Percentiles rank a stretch among this genome's conserved stretches.
Evolutionary conservation across 768 basidiomycete species (phyloP).

Genomic region (Lentinula guzmanii): DNA sequence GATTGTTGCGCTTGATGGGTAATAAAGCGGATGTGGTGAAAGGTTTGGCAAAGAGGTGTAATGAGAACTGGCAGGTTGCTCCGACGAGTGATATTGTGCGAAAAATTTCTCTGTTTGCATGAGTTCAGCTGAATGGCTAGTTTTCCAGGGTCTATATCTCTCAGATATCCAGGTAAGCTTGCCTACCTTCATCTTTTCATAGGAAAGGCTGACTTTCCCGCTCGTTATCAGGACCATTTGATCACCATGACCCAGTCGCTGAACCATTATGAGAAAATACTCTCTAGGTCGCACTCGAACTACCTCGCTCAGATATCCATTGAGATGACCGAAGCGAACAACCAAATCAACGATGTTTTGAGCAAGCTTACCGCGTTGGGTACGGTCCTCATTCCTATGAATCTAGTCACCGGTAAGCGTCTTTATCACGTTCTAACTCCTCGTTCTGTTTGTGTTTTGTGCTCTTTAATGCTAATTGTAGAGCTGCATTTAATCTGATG

Average conservation of each 20-base stretch:
- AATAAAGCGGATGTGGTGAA: constrained; percentile 99
- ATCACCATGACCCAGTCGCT: constrained; percentile 99
- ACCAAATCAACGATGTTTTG: constrained; percentile 98
- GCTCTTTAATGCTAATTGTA: background rate
- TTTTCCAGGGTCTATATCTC: constrained; percentile 76
- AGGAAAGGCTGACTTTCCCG: background rate
- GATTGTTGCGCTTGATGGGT: constrained; percentile 91
- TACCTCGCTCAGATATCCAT: constrained; percentile 99
- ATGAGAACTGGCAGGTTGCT: constrained; percentile 98
- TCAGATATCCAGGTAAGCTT: constrained; percentile 80
- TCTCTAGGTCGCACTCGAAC: constrained; percentile 97
- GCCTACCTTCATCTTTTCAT: background rate
- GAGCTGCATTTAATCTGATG: background rate
- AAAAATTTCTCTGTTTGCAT: constrained; percentile 7
- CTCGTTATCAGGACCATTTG: constrained; percentile 67
- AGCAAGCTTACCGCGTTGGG: constrained; percentile 96
- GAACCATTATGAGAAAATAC: constrained; percentile 99
- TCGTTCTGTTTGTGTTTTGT: no score
- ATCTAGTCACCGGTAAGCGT: constrained; percentile 79
- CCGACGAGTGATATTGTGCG: constrained; percentile 94
- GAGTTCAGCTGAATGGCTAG: background rate
- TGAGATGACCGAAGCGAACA: constrained; percentile 99
- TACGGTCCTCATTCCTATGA: constrained; percentile 97
- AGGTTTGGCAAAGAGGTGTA: constrained; percentile 94
- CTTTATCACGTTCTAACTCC: background rate